A percentile compares a stretch with the other conserved stretches of the same genome.
These are phyloP conservation scores for Elasticomyces elasticus DNA, from an alignment of 495 filamentous ascomycete species.

Conservation along the genomic window DNA sequence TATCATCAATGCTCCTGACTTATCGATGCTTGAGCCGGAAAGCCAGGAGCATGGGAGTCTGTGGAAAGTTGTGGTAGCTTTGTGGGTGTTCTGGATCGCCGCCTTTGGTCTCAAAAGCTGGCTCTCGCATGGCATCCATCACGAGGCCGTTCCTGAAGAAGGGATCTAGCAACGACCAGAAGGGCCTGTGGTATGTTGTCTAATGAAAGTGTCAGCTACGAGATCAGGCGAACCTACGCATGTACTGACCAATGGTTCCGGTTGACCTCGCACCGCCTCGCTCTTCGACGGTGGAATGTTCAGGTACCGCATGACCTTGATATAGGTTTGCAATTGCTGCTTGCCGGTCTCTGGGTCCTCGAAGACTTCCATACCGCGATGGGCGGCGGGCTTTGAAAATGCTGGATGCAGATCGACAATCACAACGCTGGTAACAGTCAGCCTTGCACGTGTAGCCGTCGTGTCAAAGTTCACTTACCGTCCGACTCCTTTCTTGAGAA, in stretches of 20 bases:
- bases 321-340: conserved; percentile 6
- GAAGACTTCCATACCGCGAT: conserved; percentile 11
- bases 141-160: conserved; percentile 8
- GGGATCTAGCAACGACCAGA: conserved; percentile 2
- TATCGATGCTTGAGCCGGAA: conserved; percentile 8
- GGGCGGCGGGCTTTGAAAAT: conserved; percentile 11
- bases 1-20: neutral
- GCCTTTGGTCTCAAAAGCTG: conserved; percentile 7
- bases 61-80: conserved; percentile 17
- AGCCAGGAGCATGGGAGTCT: conserved; percentile 13
- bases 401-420: conserved; percentile 13
- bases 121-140: conserved; percentile 9
- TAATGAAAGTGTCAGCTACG: neutral
- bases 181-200: conserved; percentile 11
- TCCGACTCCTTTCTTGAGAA: neutral
- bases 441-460: neutral
- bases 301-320: conserved; percentile 9
- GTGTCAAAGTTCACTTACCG: neutral
- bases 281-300: conserved; percentile 4
- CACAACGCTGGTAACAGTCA: neutral
- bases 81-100: conserved; percentile 6
- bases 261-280: conserved; percentile 10
- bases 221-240: neutral
- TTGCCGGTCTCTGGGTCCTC: conserved; percentile 9
- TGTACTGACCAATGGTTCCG: neutral